Evolutionary conservation across 73 alveolate species (phyloP), one percentile per base, ranked within the genome.

Genomic region (Paramecium caudatum): DNA sequence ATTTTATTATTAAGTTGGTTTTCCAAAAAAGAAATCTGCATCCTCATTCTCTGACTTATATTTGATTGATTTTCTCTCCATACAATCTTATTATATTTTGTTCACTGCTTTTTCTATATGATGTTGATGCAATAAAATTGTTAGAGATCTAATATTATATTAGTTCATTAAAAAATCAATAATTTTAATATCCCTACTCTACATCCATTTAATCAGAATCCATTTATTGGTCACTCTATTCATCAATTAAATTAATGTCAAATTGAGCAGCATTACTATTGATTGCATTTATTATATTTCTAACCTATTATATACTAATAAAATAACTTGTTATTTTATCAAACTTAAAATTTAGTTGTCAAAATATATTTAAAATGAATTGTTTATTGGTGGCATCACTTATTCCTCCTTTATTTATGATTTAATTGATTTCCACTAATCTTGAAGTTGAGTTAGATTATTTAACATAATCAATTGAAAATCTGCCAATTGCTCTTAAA

Each of bases 61-160:
- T 55, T 10, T 23, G 30, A 55, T 23, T 12, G 80, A 55, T 7
- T 55, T 19, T 23, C 80, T 55, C n/a, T 55, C 80, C 30, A 27
- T 9, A 10, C 80, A 55, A 23, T 55, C 80, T 21, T 55, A 23
- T 15, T 55, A 55, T 10, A 55, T 55, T 25, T 55, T 55, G 23
- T 55, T 10, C 23, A 55, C 80, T 1, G 30, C 46, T 55, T 55
- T 55, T 55, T 55, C 80, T 9, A 55, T 55, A 55, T 55, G 23
- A 55, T 21, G 80, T 55, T 55, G 13, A 55, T 55, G 80, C 9
- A 55, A 23, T 43, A 55, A 55, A 55, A 55, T 55, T 55, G 80
- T 55, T 43, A 55, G 23, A 55, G 80, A 55, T 55, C 80, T 55
- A 55, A 55, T 23, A 55, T 55, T 55, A 55, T 55, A 55, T 55